Percentiles rank a stretch among this genome's conserved stretches.
Conservation (phyloP, 2,329 filamentous ascomycete species). For the Drechslerella dactyloides region DNA sequence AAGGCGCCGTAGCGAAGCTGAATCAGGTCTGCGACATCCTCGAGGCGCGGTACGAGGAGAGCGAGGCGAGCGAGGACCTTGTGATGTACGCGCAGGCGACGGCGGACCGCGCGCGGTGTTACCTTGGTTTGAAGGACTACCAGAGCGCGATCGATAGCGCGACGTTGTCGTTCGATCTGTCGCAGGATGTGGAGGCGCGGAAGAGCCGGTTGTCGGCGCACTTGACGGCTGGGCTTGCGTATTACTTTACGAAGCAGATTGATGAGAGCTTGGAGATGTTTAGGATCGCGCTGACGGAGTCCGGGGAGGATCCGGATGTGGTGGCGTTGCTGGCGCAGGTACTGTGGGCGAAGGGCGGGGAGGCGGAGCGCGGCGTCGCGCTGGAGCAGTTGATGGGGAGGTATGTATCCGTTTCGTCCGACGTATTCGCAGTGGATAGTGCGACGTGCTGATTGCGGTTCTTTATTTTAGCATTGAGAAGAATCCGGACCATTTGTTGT, state of each 20-base stretch:
- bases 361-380: constrained; percentile 75
- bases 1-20: constrained; percentile 69
- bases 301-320: constrained; percentile 76
- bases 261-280: constrained; percentile 79
- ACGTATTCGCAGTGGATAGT: too few species aligned
- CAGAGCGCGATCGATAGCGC: constrained; percentile 77
- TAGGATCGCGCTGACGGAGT: constrained; percentile 77
- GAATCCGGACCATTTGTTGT: constrained; percentile 76
- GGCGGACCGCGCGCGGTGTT: constrained; percentile 82
- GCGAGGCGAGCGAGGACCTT: constrained; percentile 76
- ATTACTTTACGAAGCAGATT: constrained; percentile 73
- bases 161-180: constrained; percentile 79
- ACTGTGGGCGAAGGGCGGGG: constrained; percentile 85
- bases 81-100: constrained; percentile 81
- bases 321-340: constrained; percentile 88
- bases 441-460: too few species aligned
- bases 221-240: constrained; percentile 81
- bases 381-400: constrained; percentile 74
- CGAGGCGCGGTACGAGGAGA: constrained; percentile 82
- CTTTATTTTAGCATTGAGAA: constrained; percentile 67
- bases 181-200: constrained; percentile 71
- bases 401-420: too few species aligned
- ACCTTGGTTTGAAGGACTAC: constrained; percentile 73
- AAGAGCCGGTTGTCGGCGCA: constrained; percentile 82
- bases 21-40: constrained; percentile 71